These are phyloP conservation scores for Linnemannia schmuckeri DNA, from an alignment of 192 early-diverging fungal genomes.

Conservation along the genomic window DNA sequence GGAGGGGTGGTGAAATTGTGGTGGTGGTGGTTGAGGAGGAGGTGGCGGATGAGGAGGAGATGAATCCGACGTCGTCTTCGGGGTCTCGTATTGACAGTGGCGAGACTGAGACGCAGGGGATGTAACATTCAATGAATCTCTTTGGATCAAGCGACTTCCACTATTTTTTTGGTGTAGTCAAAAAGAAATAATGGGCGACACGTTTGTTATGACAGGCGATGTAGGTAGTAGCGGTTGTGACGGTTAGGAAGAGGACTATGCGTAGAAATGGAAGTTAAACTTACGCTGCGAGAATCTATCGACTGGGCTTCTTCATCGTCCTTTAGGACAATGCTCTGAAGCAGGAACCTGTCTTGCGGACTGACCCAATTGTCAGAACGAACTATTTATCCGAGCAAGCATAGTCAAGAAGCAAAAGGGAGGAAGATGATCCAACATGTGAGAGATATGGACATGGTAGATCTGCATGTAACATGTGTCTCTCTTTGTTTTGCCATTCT, in stretches of 20 bases:
- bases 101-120: slow-evolving; percentile 27
- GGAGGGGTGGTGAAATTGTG: slow-evolving; percentile 12
- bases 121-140: slow-evolving; percentile 20
- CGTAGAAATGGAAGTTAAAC: neutral
- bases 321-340: slow-evolving; percentile 46
- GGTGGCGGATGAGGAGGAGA: slow-evolving; percentile 30
- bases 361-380: slow-evolving; percentile 55
- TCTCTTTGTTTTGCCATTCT: no score
- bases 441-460: neutral
- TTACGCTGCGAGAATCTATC: slow-evolving; percentile 22
- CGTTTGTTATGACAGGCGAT: neutral
- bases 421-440: neutral
- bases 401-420: neutral
- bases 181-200: neutral
- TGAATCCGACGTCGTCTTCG: slow-evolving; percentile 29
- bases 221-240: neutral
- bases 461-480: neutral
- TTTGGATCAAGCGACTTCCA: slow-evolving; percentile 39
- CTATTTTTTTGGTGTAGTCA: slow-evolving; percentile 2
- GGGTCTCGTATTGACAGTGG: slow-evolving; percentile 21
- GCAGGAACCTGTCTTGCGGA: slow-evolving; percentile 56
- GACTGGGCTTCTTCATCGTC: slow-evolving; percentile 31
- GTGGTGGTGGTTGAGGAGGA: neutral
- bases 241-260: neutral
- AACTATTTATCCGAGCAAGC: slow-evolving; percentile 30